phyloP scores from a whole-genome alignment of 495 filamentous ascomycete species.

The Hypoxylon rickii region DNA sequence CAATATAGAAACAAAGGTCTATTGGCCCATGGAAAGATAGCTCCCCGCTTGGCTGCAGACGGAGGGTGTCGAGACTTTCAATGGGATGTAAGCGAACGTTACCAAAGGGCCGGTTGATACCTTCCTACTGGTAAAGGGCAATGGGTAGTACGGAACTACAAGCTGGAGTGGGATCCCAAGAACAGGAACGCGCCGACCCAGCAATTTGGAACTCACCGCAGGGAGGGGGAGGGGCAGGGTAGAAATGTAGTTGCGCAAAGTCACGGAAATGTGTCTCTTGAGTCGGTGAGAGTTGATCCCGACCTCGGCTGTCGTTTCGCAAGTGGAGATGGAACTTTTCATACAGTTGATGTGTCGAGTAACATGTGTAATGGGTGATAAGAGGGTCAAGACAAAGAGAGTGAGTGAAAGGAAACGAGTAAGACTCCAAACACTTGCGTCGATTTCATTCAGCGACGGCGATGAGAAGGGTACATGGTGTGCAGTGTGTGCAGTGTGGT shows the following conservation, averaged over 20 bases:
- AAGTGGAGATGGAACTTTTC: neutral
- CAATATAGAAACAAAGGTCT: slow-evolving; percentile 24
- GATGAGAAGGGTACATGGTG: too few species aligned
- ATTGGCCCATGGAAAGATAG: slow-evolving; percentile 15
- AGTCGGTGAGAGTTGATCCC: neutral
- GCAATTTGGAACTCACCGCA: slow-evolving; percentile 36
- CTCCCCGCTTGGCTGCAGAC: slow-evolving; percentile 34
- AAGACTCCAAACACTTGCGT: too few species aligned
- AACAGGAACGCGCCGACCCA: slow-evolving; percentile 34
- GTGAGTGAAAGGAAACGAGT: too few species aligned
- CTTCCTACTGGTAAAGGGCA: slow-evolving; percentile 28
- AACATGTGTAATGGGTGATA: too few species aligned
- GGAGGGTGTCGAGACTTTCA: slow-evolving; percentile 29
- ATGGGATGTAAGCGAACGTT: slow-evolving; percentile 30
- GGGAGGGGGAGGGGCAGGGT: slow-evolving; percentile 5
- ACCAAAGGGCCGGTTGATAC: too few species aligned
- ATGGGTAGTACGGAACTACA: slow-evolving; percentile 13
- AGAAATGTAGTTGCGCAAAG: neutral
- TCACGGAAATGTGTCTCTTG: neutral
- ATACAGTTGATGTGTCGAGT: neutral
- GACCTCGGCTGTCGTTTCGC: neutral
- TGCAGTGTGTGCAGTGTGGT: too few species aligned
- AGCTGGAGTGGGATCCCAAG: slow-evolving; percentile 28
- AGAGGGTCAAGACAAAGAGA: too few species aligned
- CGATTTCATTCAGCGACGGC: too few species aligned